Percentiles rank a stretch among this genome's conserved stretches.
Evolutionary conservation across 352 stramenopile species (phyloP).

Genomic region (Plasmopara muralis): DNA sequence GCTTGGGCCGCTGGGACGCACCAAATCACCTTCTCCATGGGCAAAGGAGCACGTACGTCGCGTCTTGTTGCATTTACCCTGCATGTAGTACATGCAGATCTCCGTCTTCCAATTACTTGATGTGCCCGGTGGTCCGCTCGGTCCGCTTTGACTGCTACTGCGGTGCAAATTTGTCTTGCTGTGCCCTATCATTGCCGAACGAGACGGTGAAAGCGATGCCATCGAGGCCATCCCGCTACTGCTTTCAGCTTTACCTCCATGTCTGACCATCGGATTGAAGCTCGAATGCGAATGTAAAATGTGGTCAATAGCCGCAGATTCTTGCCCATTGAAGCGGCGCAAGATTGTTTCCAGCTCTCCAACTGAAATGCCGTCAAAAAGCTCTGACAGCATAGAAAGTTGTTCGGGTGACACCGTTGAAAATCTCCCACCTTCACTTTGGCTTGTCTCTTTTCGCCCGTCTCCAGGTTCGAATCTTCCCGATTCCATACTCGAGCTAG

Average conservation of each 20-base stretch:
- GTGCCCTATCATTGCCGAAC: conserved; percentile 17
- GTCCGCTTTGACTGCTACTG: conserved; percentile 20
- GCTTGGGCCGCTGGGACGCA: conserved; percentile 29
- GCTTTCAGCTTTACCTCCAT: conserved; percentile 21
- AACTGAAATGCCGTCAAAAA: conserved; percentile 66
- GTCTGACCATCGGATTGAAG: conserved; percentile 51
- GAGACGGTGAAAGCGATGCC: conserved; percentile 21
- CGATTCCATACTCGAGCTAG: conserved; percentile 23
- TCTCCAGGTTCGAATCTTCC: conserved; percentile 19
- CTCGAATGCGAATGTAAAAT: conserved; percentile 62
- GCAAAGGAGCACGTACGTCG: conserved; percentile 82
- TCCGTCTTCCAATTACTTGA: conserved; percentile 84
- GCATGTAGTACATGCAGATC: conserved; percentile 86
- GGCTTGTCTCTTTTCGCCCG: conserved; percentile 26
- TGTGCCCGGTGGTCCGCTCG: conserved; percentile 19
- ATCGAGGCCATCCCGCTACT: conserved; percentile 12
- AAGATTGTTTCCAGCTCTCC: conserved; percentile 54
- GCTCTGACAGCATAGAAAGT: conserved; percentile 55
- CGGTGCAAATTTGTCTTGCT: conserved; percentile 31
- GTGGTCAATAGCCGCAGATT: conserved; percentile 54
- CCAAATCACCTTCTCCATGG: conserved; percentile 73
- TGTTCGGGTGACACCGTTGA: conserved; percentile 42
- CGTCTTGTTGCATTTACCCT: conserved; percentile 87
- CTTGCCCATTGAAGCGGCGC: conserved; percentile 39
- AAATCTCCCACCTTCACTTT: conserved; percentile 24